These are phyloP conservation scores for Oenanthe sinensis DNA, from an alignment of 129 eudicot genomes.

Conservation along the genomic window DNA sequence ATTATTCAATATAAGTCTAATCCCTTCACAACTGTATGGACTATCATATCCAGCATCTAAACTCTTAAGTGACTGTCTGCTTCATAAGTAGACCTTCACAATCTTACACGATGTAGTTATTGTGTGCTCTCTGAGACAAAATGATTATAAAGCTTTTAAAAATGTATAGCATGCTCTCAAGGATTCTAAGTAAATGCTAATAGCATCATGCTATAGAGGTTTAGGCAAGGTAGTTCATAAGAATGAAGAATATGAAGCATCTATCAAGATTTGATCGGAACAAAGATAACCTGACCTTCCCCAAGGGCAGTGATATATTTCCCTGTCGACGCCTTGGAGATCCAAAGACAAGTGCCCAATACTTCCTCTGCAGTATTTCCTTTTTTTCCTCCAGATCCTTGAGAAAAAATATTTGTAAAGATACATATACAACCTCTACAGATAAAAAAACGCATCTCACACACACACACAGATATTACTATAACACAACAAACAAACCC, in stretches of 20 bases:
- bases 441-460: background rate
- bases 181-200: background rate
- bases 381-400: slow-evolving; percentile 50
- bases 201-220: background rate
- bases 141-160: background rate
- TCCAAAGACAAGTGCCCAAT: slow-evolving; percentile 97
- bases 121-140: background rate
- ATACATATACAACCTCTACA: background rate
- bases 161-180: background rate
- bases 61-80: background rate
- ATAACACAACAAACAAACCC: slow-evolving; percentile 3
- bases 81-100: background rate
- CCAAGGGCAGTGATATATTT: slow-evolving; percentile 56
- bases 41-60: background rate
- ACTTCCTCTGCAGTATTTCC: slow-evolving; percentile 56
- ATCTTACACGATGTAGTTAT: background rate
- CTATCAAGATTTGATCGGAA: background rate
- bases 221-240: background rate
- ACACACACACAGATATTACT: background rate
- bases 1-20: background rate
- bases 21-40: background rate
- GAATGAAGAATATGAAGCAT: background rate
- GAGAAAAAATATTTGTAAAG: background rate
- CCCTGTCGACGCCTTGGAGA: slow-evolving; percentile 78
- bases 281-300: slow-evolving; percentile 48